These are phyloP conservation scores for Rutstroemia sp. DNA, from an alignment of 2,329 filamentous ascomycete genomes.

Conservation along the genomic window DNA sequence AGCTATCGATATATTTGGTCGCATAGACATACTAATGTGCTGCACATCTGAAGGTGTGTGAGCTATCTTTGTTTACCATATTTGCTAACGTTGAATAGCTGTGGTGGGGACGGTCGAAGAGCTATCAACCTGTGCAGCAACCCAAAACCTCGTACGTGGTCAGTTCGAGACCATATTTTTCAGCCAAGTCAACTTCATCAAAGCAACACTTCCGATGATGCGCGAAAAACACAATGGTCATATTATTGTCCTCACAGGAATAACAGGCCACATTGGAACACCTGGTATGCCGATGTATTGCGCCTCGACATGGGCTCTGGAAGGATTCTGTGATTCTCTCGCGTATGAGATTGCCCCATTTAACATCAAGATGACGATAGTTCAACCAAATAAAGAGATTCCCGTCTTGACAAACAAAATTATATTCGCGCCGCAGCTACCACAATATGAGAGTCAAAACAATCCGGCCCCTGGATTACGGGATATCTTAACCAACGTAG, in stretches of 20 bases:
- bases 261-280: conserved; percentile 86
- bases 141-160: conserved; percentile 72
- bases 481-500: conserved; percentile 71
- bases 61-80: too few relatives aligned
- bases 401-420: conserved; percentile 81
- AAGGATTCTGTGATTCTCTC: conserved; percentile 91
- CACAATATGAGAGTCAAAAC: conserved; percentile 57
- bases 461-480: conserved; percentile 75
- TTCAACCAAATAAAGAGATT: conserved; percentile 93
- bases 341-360: conserved; percentile 96
- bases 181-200: conserved; percentile 92
- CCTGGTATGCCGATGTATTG: conserved; percentile 88
- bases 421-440: conserved; percentile 71
- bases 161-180: conserved; percentile 97
- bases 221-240: conserved; percentile 77
- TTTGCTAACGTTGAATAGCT: conserved; percentile 39
- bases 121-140: conserved; percentile 63
- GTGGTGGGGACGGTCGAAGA: conserved; percentile 90
- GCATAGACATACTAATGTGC: conserved; percentile 84
- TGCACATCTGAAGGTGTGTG: conserved; percentile 73
- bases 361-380: conserved; percentile 91
- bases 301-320: conserved; percentile 87
- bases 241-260: conserved; percentile 81
- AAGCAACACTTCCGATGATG: conserved; percentile 74
- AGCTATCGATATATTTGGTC: conserved; percentile 74